Evolutionary conservation across 2,329 filamentous ascomycete species (phyloP).

Genomic region (Trichoderma sp.): DNA sequence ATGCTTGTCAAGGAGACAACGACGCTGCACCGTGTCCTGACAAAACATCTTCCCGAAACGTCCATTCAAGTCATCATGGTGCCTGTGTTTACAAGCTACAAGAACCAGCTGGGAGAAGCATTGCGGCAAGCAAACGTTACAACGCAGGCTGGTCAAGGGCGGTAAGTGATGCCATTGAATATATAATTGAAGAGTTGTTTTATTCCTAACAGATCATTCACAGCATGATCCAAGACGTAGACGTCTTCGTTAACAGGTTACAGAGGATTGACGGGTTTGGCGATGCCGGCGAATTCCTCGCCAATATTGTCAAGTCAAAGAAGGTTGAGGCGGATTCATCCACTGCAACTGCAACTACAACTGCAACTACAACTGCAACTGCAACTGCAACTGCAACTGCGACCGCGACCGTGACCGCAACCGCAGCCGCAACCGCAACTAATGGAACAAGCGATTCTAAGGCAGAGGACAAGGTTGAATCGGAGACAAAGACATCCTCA

Average conservation of each 20-base stretch:
- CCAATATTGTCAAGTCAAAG: constrained; percentile 63
- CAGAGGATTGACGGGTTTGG: constrained; percentile 76
- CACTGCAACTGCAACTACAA: neutral
- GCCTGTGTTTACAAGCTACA: constrained; percentile 79
- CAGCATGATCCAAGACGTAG: constrained; percentile 74
- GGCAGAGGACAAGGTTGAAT: constrained; percentile 21
- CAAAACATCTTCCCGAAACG: constrained; percentile 73
- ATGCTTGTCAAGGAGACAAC: constrained; percentile 81
- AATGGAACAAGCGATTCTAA: constrained; percentile 20
- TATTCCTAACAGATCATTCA: neutral
- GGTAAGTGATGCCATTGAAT: constrained; percentile 51
- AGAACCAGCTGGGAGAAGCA: constrained; percentile 70
- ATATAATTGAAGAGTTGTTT: too few relatives aligned
- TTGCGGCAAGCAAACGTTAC: constrained; percentile 63
- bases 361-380: neutral
- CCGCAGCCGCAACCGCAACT: neutral
- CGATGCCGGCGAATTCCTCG: constrained; percentile 67
- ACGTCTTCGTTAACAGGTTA: constrained; percentile 67
- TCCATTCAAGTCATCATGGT: constrained; percentile 80
- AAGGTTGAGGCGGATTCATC: constrained; percentile 33
- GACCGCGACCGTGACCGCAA: neutral
- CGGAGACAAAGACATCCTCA: constrained; percentile 20
- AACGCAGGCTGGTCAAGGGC: constrained; percentile 65
- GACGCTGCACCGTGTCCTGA: constrained; percentile 78
- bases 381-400: neutral